Evolutionary conservation across 202 grass and related monocot species (phyloP).

Genomic region (Carex arenaria): DNA sequence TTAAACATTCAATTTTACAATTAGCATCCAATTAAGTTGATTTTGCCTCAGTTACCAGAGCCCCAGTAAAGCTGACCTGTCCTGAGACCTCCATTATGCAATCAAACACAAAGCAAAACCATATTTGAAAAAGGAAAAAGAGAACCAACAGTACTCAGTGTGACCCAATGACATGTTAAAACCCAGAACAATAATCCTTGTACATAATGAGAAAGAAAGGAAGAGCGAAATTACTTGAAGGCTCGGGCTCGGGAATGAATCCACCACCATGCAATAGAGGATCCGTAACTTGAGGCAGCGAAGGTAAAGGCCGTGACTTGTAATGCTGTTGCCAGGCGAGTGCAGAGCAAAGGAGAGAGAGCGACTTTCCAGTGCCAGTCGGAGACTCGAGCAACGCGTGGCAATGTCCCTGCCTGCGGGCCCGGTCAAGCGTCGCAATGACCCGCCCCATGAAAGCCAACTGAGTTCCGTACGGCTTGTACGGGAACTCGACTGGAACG

Average conservation of each 20-base stretch:
- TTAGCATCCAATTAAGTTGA: neutral
- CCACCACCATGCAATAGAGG: conserved; percentile 73
- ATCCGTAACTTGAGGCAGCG: conserved; percentile 21
- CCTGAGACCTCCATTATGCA: neutral
- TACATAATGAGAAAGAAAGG: neutral
- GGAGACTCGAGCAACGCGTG: conserved; percentile 95
- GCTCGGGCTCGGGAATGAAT: conserved; percentile 58
- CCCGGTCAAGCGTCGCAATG: conserved; percentile 71
- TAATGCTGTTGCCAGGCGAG: conserved; percentile 86
- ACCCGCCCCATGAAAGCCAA: conserved; percentile 95
- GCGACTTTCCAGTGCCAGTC: conserved; percentile 85
- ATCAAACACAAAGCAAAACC: neutral
- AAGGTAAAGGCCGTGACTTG: conserved; percentile 28
- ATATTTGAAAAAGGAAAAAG: conserved; percentile 6
- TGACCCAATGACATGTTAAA: conserved; percentile 2
- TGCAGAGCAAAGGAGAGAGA: conserved; percentile 90
- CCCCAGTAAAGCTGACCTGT: neutral
- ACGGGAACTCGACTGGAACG: conserved; percentile 84
- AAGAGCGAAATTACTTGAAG: conserved; percentile 27
- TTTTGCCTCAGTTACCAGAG: neutral
- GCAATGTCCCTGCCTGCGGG: conserved; percentile 63
- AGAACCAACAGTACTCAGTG: conserved; percentile 1
- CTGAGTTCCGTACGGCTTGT: conserved; percentile 87
- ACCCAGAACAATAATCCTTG: conserved; percentile 26
- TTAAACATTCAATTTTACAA: conserved; percentile 15